Evolutionary conservation across 2,329 filamentous ascomycete genomes (phyloP).

Genomic region (Xylaria sp.): DNA sequence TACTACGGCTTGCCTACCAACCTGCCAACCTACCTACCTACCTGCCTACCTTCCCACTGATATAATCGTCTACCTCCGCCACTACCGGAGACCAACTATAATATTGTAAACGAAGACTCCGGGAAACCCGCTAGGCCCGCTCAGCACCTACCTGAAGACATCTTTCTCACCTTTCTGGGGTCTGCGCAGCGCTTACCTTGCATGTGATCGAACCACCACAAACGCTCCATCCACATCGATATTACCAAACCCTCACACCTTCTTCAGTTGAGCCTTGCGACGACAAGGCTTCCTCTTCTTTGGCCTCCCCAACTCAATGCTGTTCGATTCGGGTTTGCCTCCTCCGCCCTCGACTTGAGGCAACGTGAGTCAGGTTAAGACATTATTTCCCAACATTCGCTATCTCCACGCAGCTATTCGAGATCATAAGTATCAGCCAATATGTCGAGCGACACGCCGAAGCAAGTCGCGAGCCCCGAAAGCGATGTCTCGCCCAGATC

Average conservation of each 20-base stretch:
- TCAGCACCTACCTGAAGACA: constrained; percentile 22
- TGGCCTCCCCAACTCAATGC: constrained; percentile 48
- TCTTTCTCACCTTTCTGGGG: constrained; percentile 29
- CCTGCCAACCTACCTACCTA: constrained; percentile 3
- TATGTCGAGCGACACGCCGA: constrained; percentile 45
- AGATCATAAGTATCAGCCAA: constrained; percentile 31
- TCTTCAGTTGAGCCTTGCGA: constrained; percentile 12
- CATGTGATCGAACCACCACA: constrained; percentile 16
- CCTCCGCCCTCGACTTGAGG: constrained; percentile 57
- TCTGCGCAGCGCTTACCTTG: constrained; percentile 18
- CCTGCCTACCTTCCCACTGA: constrained; percentile 3
- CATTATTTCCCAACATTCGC: constrained; percentile 29
- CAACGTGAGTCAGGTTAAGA: constrained; percentile 53
- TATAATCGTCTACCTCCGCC: background rate
- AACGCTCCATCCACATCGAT: constrained; percentile 5
- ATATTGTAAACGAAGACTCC: constrained; percentile 14
- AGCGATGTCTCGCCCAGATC: constrained; percentile 46
- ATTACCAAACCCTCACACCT: background rate
- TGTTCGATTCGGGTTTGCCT: constrained; percentile 51
- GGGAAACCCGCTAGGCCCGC: constrained; percentile 22
- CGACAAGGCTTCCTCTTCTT: constrained; percentile 19
- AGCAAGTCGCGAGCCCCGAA: constrained; percentile 42
- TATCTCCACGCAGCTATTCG: constrained; percentile 26
- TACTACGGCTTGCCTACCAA: background rate
- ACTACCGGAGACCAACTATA: background rate